Percentiles rank a stretch among this genome's conserved stretches.
Conservation (phyloP, 169 alveolate genomes). For the Plasmodium chabaudi region DNA sequence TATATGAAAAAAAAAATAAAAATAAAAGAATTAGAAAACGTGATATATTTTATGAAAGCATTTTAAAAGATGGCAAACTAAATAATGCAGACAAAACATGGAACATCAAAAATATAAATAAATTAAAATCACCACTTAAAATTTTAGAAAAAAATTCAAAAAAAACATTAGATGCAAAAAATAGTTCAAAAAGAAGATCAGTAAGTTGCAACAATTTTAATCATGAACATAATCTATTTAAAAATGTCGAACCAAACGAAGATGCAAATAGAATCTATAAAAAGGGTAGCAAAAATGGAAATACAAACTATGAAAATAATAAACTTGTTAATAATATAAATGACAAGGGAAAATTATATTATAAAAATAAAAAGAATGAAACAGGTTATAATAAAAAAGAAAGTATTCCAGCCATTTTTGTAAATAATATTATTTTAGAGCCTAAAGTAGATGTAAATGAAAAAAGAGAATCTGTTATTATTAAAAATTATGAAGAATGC, state of each 20-base stretch:
- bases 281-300: neutral
- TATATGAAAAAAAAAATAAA: constrained; percentile 2
- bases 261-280: neutral
- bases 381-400: neutral
- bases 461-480: neutral
- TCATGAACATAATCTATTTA: too few relatives aligned
- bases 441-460: constrained; percentile 1
- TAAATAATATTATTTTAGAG: neutral
- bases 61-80: neutral
- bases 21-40: neutral
- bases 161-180: neutral
- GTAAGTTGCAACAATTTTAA: constrained; percentile 11
- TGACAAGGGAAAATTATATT: constrained; percentile 19
- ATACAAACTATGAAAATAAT: constrained; percentile 6
- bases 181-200: constrained; percentile 13
- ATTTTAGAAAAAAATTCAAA: constrained; percentile 18
- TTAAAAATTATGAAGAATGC: constrained; percentile 25
- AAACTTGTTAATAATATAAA: neutral
- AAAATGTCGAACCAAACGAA: neutral
- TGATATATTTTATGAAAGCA: constrained; percentile 10
- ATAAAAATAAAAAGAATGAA: constrained; percentile 23
- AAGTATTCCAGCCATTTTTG: constrained; percentile 1
- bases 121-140: constrained; percentile 7
- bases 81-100: constrained; percentile 20
- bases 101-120: constrained; percentile 35